These are phyloP conservation scores for Aspergillus transmontanensis DNA, from an alignment of 2,329 filamentous ascomycete species.

Conservation along the genomic window DNA sequence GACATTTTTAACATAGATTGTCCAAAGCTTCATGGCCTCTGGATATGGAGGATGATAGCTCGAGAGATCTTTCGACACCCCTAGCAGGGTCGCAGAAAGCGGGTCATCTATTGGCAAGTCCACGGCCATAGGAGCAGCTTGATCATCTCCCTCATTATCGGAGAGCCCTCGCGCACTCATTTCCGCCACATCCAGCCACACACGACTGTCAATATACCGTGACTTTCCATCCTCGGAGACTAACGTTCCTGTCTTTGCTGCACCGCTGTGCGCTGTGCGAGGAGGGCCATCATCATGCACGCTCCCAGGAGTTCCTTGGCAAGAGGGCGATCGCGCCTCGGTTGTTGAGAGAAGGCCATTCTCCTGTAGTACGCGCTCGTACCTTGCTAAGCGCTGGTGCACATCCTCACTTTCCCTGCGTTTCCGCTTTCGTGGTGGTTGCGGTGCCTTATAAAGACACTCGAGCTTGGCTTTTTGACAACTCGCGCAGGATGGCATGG, in stretches of 20 bases:
- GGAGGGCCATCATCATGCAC: neutral
- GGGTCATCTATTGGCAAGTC: neutral
- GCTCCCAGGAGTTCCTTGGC: neutral
- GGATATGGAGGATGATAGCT: slow-evolving; percentile 30
- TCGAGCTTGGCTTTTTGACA: slow-evolving; percentile 38
- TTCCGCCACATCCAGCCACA: slow-evolving; percentile 27
- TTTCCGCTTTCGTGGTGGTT: slow-evolving; percentile 45
- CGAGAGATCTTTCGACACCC: slow-evolving; percentile 19
- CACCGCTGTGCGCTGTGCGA: neutral
- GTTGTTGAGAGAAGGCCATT: slow-evolving; percentile 25
- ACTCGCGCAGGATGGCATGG: slow-evolving; percentile 34
- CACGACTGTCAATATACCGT: slow-evolving; percentile 46
- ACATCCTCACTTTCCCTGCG: slow-evolving; percentile 35
- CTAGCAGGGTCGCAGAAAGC: slow-evolving; percentile 4
- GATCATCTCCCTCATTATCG: slow-evolving; percentile 19
- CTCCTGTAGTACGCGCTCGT: slow-evolving; percentile 43
- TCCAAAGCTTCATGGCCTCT: slow-evolving; percentile 69
- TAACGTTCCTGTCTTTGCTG: slow-evolving; percentile 4
- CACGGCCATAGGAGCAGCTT: neutral
- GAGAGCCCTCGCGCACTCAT: slow-evolving; percentile 29
- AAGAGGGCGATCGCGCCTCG: neutral
- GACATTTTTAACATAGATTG: slow-evolving; percentile 72
- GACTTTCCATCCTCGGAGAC: slow-evolving; percentile 36
- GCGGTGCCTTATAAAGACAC: slow-evolving; percentile 46
- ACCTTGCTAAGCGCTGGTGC: slow-evolving; percentile 40